Base-by-base conservation (phyloP, 345 rosid genomes). In the Populus nigra region DNA sequence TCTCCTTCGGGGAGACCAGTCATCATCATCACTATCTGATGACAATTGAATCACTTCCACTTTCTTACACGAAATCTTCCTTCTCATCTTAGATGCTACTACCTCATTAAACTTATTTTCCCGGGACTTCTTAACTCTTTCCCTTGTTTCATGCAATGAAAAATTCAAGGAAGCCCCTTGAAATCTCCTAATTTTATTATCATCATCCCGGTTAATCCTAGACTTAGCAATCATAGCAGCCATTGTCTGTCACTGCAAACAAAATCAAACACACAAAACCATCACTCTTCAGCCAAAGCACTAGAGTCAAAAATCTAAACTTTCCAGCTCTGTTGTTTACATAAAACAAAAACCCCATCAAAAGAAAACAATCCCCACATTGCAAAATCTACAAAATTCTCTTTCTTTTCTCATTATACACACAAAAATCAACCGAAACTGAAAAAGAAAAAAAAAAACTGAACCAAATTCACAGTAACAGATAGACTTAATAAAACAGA, bases 141-240 rank as follows among this genome's bases (percentile, higher is more conserved):
- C 80, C 72, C 73, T 87, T 6, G 70, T 62, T 7, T 23, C 57
- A 39, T 5, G 68, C 82, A 80, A 61, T 1, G 87, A 62, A 5
- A 27, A 9, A 36, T 39, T 16, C 0, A 66, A 38, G 35, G 71
- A 8, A 11, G n/a, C 59, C 69, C 72, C 73, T 5, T n/a, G 23
- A 25, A 68, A 29, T 43, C 68, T 74, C 77, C 61, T 79, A 76
- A 49, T 55, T 68, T 69, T 57, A 22, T 55, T 47, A 62, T 35
- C 69, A n/a, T n/a, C 25, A 73, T 69, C 67, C 59, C 68, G 18
- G 17, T 76, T 31, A 18, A 23, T 65, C 15, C 29, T 17, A 13
- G 76, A 67, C 62, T 66, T 63, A 10, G 74, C 81, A 65, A 84
- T 73, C 78, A 79, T 65, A 20, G 86, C 85, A 8, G 79, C 80